These are phyloP conservation scores for Ascochyta fabae DNA, from an alignment of 2,329 filamentous ascomycete genomes.

Conservation along the genomic window DNA sequence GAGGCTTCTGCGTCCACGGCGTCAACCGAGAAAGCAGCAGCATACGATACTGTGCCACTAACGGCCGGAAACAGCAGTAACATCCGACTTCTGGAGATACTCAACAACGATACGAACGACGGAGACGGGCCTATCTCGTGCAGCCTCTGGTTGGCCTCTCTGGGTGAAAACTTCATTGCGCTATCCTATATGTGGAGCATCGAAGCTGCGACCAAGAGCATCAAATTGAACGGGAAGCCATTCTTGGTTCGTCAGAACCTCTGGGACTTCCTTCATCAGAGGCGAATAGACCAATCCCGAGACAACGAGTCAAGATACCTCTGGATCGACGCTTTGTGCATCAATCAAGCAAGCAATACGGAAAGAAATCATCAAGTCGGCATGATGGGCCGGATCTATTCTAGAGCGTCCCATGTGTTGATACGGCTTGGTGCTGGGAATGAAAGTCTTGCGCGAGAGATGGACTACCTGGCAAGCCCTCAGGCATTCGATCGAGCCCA, in stretches of 20 bases:
- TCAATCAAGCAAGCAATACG: conserved; percentile 6
- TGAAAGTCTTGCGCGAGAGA: no score
- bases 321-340: conserved; percentile 21
- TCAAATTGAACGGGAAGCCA: conserved; percentile 1
- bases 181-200: conserved; percentile 16
- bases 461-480: no score
- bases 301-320: background rate
- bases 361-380: conserved; percentile 14
- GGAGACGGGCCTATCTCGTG: background rate
- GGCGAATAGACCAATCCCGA: background rate
- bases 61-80: no score
- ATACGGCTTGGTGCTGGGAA: conserved; percentile 1
- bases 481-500: background rate
- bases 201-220: background rate
- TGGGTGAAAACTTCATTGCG: background rate
- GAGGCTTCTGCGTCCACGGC: no score
- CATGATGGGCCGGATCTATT: conserved; percentile 14
- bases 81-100: no score
- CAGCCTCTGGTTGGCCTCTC: background rate
- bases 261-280: conserved; percentile 13
- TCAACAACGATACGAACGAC: no score
- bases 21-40: no score
- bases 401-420: background rate
- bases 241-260: conserved; percentile 7
- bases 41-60: no score